These are phyloP conservation scores for Coniferiporia sulphurascens DNA, from an alignment of 1,284 basidiomycete species.

Conservation along the genomic window DNA sequence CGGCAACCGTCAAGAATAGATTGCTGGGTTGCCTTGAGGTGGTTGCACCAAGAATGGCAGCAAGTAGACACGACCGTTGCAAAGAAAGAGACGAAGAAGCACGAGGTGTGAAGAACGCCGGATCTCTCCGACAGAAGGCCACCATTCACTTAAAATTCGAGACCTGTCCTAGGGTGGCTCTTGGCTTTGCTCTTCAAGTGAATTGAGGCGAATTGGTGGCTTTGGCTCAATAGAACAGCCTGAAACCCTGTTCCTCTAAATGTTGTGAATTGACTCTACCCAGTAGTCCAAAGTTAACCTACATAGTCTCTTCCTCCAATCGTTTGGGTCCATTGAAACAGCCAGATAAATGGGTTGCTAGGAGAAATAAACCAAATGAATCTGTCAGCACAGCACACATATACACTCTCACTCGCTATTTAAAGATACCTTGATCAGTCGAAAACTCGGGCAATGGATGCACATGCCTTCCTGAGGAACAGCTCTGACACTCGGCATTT, in stretches of 20 bases:
- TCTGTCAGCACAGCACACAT: neutral
- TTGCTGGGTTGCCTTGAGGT: neutral
- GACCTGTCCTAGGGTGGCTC: neutral
- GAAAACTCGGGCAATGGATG: neutral
- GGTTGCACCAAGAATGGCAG: neutral
- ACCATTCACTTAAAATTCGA: neutral
- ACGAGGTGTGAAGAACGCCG: neutral
- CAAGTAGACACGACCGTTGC: neutral
- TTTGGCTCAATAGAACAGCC: neutral
- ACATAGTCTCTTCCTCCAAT: neutral
- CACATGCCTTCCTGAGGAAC: neutral
- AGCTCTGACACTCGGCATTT: too few relatives aligned
- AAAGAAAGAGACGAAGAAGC: neutral
- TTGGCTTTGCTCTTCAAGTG: neutral
- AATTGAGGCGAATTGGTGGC: neutral
- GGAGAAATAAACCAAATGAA: neutral
- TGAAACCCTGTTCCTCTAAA: neutral
- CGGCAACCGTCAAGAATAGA: neutral
- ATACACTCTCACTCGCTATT: neutral
- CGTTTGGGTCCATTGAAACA: neutral
- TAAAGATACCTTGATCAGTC: neutral
- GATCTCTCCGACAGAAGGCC: neutral
- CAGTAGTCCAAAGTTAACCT: neutral
- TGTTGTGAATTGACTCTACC: neutral
- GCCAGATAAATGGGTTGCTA: neutral